Conservation (phyloP, 768 basidiomycete species). For the Rhizopogon vulgaris region DNA sequence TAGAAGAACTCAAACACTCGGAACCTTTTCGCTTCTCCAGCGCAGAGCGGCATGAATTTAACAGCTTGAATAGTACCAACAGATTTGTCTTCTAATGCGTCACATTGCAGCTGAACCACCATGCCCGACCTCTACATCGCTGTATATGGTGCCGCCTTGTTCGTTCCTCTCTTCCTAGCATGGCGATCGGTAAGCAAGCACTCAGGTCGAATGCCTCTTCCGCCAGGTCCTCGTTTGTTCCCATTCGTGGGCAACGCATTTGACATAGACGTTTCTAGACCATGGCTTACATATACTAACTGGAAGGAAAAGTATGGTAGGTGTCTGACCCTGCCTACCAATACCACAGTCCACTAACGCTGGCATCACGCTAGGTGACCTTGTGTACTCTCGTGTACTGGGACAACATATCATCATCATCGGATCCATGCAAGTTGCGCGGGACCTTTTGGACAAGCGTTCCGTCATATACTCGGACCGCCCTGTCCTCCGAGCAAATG, state of each 20-base stretch:
- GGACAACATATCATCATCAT: slow-evolving; percentile 8
- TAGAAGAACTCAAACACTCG: no score
- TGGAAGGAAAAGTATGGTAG: slow-evolving; percentile 10
- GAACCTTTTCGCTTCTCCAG: no score
- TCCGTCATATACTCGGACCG: slow-evolving; percentile 13
- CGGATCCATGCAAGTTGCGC: slow-evolving; percentile 8
- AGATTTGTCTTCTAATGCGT: no score
- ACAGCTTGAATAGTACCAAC: no score
- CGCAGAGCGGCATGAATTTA: no score
- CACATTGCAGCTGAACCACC: not conserved
- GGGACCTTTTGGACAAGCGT: slow-evolving; percentile 10
- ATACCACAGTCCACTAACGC: not conserved
- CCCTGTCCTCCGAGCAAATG: slow-evolving; percentile 4
- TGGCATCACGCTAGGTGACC: slow-evolving; percentile 2
- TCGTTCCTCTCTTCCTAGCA: not conserved
- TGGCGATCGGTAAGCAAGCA: not conserved
- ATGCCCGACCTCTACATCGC: not conserved
- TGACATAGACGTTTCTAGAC: not conserved
- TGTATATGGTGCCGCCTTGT: not conserved
- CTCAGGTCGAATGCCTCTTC: not conserved
- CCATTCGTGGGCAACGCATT: slow-evolving; percentile 11
- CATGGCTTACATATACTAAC: slow-evolving; percentile 9
- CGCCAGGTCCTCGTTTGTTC: slow-evolving; percentile 9
- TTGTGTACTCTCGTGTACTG: slow-evolving; percentile 9
- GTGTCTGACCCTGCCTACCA: not conserved